Evolutionary conservation across 495 filamentous ascomycete genomes (phyloP), one percentile per base, ranked within the genome.

Genomic region (Podospora pseudocomata): DNA sequence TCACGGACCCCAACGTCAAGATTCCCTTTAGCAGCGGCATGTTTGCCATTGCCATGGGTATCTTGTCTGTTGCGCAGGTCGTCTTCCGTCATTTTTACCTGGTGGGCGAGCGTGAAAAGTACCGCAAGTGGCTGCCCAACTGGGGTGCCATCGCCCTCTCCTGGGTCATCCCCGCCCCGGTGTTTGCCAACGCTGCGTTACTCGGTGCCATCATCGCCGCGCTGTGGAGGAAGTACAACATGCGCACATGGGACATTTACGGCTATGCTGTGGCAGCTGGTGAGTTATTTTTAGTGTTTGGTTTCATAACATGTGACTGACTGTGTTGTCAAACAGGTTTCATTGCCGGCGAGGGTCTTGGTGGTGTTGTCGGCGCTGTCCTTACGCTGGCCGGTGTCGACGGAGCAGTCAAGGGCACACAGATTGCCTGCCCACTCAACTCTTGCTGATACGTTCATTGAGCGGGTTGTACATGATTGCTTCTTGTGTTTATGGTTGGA

Each of bases 301-400:
- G 9, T 44, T 44, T 23, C 32, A 7, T 56, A 26, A 5, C 30
- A 18, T 27, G 7, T 19, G 18, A 30, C 65, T 65, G 60, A 67
- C 62, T 18, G 32, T 44, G n/a, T 5, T 19, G 2, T 56, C 57
- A 6, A 49, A 49, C 39, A 76, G 74, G 88, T 27, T 80, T 89
- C 70, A 89, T 90, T 76, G 88, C 88, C 4, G 88, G 88, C 20
- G 88, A 90, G 75, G 88, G 88, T 49, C 79, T 90, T 23, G 88
- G 87, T 32, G 86, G 87, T 60, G 86, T 89, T n/a, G 72, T 89
- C 20, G 84, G 84, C 64, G 87, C 87, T 0, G 65, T 83, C 16
- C 78, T 88, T 49, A 84, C 88, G 70, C 80, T 89, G 56, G 80
- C 74, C 1, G 81, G 82, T 6, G 81, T 86, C 7, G 80, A 81